Evolutionary conservation across 495 filamentous ascomycete species (phyloP).

Genomic region (Margaritispora aquatica): DNA sequence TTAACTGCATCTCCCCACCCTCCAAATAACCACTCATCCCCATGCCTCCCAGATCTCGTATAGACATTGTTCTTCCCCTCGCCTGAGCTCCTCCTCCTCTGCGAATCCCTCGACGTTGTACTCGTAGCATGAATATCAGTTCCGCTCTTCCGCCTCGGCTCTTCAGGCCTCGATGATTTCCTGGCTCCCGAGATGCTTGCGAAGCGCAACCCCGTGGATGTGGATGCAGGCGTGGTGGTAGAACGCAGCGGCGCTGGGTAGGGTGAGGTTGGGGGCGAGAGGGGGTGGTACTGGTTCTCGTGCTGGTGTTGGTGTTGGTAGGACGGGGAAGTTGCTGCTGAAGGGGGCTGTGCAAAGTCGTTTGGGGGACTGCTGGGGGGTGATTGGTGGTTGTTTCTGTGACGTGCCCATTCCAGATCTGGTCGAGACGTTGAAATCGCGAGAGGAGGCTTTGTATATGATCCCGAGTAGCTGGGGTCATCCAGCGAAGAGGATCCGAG

Average conservation of each 20-base stretch:
- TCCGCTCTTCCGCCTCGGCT: not conserved
- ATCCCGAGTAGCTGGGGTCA: not conserved
- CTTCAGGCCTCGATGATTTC: not conserved
- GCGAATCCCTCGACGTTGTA: not conserved
- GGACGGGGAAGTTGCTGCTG: not conserved
- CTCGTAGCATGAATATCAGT: not conserved
- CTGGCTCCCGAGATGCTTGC: not conserved
- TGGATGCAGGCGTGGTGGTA: not conserved
- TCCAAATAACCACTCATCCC: constrained; percentile 21
- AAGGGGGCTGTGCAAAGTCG: constrained; percentile 8
- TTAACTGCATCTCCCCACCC: constrained; percentile 5
- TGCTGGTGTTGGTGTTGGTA: not conserved
- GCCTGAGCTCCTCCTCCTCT: constrained; percentile 9
- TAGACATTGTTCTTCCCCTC: constrained; percentile 13
- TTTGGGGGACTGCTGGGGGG: not conserved
- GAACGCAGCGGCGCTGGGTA: not conserved
- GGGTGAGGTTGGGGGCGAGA: not conserved
- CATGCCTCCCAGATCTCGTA: constrained; percentile 20
- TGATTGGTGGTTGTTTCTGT: constrained; percentile 4
- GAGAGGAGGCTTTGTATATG: not conserved
- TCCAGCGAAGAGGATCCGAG: not conserved
- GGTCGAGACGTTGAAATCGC: constrained; percentile 1
- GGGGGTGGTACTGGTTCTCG: not conserved
- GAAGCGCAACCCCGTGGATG: not conserved
- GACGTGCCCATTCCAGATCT: too few relatives aligned